Conservation (phyloP, 805 yeast genomes). For the Candida andamanensis region DNA sequence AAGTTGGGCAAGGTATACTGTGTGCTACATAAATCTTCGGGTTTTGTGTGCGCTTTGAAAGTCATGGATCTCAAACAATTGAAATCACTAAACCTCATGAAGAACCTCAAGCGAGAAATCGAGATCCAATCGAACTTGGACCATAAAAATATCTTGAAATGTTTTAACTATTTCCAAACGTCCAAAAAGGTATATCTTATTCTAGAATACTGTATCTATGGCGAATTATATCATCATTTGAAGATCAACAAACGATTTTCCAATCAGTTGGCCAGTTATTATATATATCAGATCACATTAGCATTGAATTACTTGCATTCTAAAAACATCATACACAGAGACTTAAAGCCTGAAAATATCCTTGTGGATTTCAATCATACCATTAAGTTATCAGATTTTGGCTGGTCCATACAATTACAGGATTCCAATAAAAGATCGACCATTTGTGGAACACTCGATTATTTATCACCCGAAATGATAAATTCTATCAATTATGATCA, state of each 20-base stretch:
- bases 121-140: conserved; percentile 79
- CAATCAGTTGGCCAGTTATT: conserved; percentile 70
- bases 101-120: conserved; percentile 84
- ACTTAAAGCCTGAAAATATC: conserved; percentile 91
- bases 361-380: conserved; percentile 69
- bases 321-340: conserved; percentile 83
- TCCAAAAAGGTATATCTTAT: conserved; percentile 73
- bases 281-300: conserved; percentile 75
- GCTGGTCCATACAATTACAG: conserved; percentile 70
- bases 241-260: conserved; percentile 64
- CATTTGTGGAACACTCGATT: conserved; percentile 92
- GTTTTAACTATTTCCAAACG: conserved; percentile 86
- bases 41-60: conserved; percentile 83
- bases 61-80: conserved; percentile 85
- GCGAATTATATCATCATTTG: conserved; percentile 77
- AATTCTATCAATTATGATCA: conserved; percentile 74
- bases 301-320: conserved; percentile 76
- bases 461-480: conserved; percentile 93
- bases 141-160: conserved; percentile 75
- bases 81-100: conserved; percentile 67
- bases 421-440: conserved; percentile 53
- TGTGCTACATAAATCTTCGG: conserved; percentile 68
- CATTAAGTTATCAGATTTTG: conserved; percentile 87
- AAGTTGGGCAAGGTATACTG: conserved; percentile 91
- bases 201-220: conserved; percentile 78